Evolutionary conservation across 495 filamentous ascomycete species (phyloP), one percentile per base, ranked within the genome.

Genomic region (Hypoxylon subgilvum): DNA sequence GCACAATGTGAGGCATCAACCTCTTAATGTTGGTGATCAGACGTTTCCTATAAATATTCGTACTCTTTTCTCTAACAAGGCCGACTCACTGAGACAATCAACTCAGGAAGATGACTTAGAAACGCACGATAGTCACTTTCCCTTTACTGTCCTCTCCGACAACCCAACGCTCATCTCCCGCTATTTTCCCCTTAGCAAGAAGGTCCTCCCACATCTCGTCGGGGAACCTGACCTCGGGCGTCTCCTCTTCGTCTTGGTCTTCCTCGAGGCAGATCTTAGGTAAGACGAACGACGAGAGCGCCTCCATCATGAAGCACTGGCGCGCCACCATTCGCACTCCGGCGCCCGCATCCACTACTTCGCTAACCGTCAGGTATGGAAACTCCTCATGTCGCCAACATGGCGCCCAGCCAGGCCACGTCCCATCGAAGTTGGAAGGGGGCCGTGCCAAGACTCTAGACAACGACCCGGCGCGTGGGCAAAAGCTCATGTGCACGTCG

Each of bases 131-230:
- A 0, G 84, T 81, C 36, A 88, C 67, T 41, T 77, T 75, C 25
- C 80, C 74, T 7, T 69, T 65, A 1, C 64, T 49, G 57, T 84
- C 84, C 68, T 87, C 82, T 3, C 86, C 86, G 8, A 88, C 60
- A 13, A 88, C 36, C 76, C 85, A 88, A 21, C 80, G 65, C 65
- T 89, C 86, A 57, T 84, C 82, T 0, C 86, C 86, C 38, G 68
- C 76, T 18, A 89, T 80, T 57, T 76, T 80, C 2, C 84, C 85
- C 57, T 75, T 79, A 0, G 64, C 76, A 12, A 80, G 58, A 14
- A 89, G 67, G 57, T 85, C 74, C n/a, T 61, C 57, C 67, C 80
- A 82, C 38, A 82, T 69, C 6, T 71, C 66, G 21, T 79, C 76
- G 22, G 38, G 42, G 64, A 76, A 28, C 57, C 57, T 6, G 71